Base-by-base conservation (phyloP, 1,139 yeast species). In the Pneumocystis sp. region DNA sequence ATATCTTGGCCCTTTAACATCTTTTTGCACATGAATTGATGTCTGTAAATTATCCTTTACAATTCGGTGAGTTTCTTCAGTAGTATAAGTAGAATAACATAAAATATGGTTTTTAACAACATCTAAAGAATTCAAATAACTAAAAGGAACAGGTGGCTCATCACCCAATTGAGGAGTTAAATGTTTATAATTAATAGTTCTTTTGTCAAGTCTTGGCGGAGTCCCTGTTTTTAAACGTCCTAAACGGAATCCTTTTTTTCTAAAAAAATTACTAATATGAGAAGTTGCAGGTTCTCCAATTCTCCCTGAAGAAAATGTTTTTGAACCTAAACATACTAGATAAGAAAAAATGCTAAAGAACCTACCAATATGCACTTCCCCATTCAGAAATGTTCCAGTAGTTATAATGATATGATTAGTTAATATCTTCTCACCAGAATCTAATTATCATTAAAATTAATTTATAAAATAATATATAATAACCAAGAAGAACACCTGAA, bases 181-280 rank as follows among this genome's bases (percentile, higher is more conserved):
- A 21, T 79, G 76, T 0, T 78, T 71, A 71, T 85, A 91, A 72
- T 91, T 79, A 34, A 95, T 91, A 0, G 93, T 82, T 66, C 81
- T 81, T 0, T 85, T 80, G 34, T 87, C 86, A 35, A 95, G 76
- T 66, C 99, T 79, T 1, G 97, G 96, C 0, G 99, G 99, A 0
- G 99, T 95, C 0, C 99, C 99, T 0, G 99, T 95, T 73, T 95
- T 95, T 68, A 95, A 79, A 66, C 99, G 80, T 0, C 98, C 98
- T 67, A 95, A 76, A 67, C 84, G 79, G 74, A 95, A 93, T 0
- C 96, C 96, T 0, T 88, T 86, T 1, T 83, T 83, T 35, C 78
- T 77, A 60, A 95, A 80, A 0, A 98, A 90, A 61, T 84, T 79
- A 37, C 96, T 86, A 42, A 95, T 80, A 0, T 97, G 98, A 75